phyloP scores from a whole-genome alignment of 257 asterid genomes.

The Buddleja alternifolia region DNA sequence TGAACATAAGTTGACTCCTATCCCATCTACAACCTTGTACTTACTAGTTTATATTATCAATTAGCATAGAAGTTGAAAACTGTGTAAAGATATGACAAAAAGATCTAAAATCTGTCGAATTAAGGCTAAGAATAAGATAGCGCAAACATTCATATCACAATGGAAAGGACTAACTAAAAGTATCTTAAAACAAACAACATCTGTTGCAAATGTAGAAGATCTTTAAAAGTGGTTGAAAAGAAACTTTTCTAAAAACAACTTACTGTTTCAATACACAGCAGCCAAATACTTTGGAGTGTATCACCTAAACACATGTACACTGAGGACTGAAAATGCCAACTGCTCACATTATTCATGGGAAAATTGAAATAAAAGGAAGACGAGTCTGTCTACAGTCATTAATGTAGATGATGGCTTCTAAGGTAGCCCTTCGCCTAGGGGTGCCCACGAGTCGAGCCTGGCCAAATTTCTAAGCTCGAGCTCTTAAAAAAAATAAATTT shows the following conservation, averaged over 20 bases:
- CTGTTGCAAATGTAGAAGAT: neutral
- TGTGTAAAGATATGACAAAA: neutral
- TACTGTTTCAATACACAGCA: neutral
- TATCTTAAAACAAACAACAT: neutral
- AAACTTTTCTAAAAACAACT: slow-evolving; percentile 8
- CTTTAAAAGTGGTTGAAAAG: neutral
- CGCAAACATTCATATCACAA: no score
- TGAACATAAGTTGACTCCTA: neutral
- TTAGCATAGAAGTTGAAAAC: slow-evolving; percentile 1
- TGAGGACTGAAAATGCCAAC: neutral
- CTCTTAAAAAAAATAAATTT: no score
- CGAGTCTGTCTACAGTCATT: neutral
- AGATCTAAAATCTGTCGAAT: neutral
- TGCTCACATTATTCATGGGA: no score
- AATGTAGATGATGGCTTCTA: neutral
- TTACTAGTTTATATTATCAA: neutral
- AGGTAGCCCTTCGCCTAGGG: neutral
- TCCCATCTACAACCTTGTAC: slow-evolving; percentile 8
- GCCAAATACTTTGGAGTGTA: neutral
- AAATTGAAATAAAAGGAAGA: neutral
- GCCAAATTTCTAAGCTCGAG: no score
- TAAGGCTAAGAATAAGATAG: neutral
- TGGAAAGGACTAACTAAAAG: neutral
- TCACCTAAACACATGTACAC: neutral
- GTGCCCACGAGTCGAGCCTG: no score